phyloP scores from a whole-genome alignment of 2,329 filamentous ascomycete species.

The Fusarium armeniacum region DNA sequence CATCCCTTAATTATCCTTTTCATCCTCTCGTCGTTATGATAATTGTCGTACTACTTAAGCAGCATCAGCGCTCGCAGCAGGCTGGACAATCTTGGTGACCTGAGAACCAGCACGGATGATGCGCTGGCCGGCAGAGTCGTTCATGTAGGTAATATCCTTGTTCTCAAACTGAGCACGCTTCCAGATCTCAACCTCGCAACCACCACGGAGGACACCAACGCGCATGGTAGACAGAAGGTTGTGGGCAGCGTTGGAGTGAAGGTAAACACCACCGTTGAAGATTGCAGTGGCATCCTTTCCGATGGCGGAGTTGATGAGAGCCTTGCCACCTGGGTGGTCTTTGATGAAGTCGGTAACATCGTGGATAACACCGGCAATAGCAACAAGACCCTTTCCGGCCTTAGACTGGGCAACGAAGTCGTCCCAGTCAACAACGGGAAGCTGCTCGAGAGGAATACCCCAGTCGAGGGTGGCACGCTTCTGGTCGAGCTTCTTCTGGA shows the following conservation, averaged over 20 bases:
- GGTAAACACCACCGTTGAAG: constrained; percentile 93
- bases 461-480: constrained; percentile 86
- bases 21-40: constrained; percentile 36
- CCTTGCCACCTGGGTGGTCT: constrained; percentile 91
- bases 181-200: constrained; percentile 93
- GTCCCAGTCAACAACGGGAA: constrained; percentile 89
- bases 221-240: constrained; percentile 91
- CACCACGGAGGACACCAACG: constrained; percentile 86
- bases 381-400: constrained; percentile 80
- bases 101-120: constrained; percentile 90
- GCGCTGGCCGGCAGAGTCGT: constrained; percentile 83
- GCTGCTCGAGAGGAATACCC: constrained; percentile 86
- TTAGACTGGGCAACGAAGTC: constrained; percentile 84
- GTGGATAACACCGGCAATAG: constrained; percentile 87
- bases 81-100: constrained; percentile 84
- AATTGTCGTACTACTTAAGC: constrained; percentile 64
- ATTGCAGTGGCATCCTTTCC: constrained; percentile 91
- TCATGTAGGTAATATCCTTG: constrained; percentile 84
- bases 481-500: constrained; percentile 93
- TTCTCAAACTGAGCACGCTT: constrained; percentile 87
- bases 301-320: constrained; percentile 84
- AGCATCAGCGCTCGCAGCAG: constrained; percentile 85
- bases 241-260: constrained; percentile 90
- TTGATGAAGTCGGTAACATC: constrained; percentile 88
- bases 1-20: constrained; percentile 40